Evolutionary conservation across 1,139 yeast species (phyloP).

Genomic region (Tardiomyces blankii): DNA sequence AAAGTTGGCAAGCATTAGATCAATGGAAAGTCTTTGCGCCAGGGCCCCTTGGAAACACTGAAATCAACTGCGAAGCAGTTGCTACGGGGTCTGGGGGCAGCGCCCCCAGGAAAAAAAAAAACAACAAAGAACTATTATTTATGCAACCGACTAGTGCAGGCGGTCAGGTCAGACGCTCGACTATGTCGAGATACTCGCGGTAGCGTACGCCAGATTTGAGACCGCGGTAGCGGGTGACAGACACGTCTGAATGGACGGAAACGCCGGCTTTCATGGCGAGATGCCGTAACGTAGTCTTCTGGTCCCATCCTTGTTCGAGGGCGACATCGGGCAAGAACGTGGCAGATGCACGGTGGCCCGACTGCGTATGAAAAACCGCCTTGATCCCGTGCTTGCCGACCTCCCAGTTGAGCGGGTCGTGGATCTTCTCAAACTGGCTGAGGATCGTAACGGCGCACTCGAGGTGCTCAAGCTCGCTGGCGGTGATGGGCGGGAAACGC

Average conservation of each 20-base stretch:
- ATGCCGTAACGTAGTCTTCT: constrained; percentile 56
- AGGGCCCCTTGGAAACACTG: too few species aligned
- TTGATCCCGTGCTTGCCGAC: constrained; percentile 77
- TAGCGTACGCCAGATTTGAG: constrained; percentile 19
- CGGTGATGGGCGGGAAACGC: constrained; percentile 58
- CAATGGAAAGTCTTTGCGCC: too few species aligned
- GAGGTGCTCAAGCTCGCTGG: constrained; percentile 41
- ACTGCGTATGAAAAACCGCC: constrained; percentile 35
- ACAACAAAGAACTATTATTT: too few species aligned
- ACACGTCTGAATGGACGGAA: constrained; percentile 11
- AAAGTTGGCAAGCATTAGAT: too few species aligned
- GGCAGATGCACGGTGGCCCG: constrained; percentile 34
- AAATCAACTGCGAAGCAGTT: too few species aligned
- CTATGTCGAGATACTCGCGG: constrained; percentile 16
- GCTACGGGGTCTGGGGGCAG: too few species aligned
- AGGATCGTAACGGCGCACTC: constrained; percentile 55
- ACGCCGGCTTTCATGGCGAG: constrained; percentile 63
- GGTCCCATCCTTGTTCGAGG: constrained; percentile 77
- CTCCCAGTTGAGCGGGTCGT: constrained; percentile 56
- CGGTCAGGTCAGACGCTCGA: constrained; percentile 12
- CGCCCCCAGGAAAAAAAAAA: too few species aligned
- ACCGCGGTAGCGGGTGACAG: constrained; percentile 27
- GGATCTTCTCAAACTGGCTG: constrained; percentile 43
- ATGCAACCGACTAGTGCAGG: too few species aligned
- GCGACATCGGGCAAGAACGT: constrained; percentile 91